Base-by-base conservation (phyloP, 176 grass and related monocot species). In the Chloris gayana region DNA sequence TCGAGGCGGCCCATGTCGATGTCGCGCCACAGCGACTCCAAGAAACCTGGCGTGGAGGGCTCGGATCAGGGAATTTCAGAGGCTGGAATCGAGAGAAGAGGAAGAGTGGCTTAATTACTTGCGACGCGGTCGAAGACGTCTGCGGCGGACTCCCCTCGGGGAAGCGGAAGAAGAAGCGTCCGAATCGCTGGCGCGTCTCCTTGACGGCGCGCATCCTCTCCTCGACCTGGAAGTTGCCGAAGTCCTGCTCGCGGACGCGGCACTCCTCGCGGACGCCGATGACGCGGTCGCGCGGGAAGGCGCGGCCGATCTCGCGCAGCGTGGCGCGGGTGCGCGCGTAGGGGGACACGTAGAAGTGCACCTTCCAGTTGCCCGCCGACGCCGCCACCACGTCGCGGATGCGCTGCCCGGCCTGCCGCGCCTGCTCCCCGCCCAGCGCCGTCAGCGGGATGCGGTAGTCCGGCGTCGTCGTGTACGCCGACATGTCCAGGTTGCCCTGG, bases 51-150 rank as follows among this genome's bases (percentile, higher is more conserved):
- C n/a, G n/a, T n/a, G n/a, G n/a, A n/a, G n/a, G n/a, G n/a, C 4
- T 1, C 12, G 3, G 25, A 12, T 4, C 4, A 4, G n/a, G 27
- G 12, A 49, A 25, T 1, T 22, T 29, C 7, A 21, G 14, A 24
- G 31, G 0, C 1, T 4, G 10, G 57, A 13, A 32, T 32, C 12
- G 29, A 64, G 32, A 29, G 14, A 0, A 0, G 31, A 34, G 62
- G 14, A 11, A 3, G 21, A 6, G 58, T n/a, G n/a, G n/a, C n/a
- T n/a, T n/a, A n/a, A n/a, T 29, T 85, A 99, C 96, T 93, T 21
- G 96, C 86, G 66, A 99, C 96, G 25, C 96, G 92, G 76, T 99
- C 96, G 79, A 95, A 99, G 69, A 99, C 96, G 72, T 99, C 96
- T 15, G 96, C 92, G 49, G 96, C 86, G 29, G 96, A 99, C 77